These are phyloP conservation scores for Microbotryum intermedium DNA, from an alignment of 1,284 basidiomycete species.

Conservation along the genomic window DNA sequence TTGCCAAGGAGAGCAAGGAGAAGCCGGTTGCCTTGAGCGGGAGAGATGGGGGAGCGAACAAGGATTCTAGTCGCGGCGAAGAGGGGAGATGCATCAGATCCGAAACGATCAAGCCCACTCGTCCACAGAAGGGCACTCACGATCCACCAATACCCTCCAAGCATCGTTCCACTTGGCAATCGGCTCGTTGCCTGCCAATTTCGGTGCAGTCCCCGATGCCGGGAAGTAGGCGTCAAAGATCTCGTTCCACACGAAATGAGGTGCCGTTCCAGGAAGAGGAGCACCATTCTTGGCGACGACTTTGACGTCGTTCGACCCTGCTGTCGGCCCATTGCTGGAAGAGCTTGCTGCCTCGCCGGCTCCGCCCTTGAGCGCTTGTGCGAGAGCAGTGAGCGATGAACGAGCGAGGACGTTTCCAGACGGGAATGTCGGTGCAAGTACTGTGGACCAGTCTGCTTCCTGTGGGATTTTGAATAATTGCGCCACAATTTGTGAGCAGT, in stretches of 20 bases:
- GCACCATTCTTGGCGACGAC: conserved; percentile 24
- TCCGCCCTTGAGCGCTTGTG: conserved; percentile 58
- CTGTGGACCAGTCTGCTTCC: conserved; percentile 57
- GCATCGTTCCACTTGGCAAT: conserved; percentile 78
- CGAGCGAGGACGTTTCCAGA: conserved; percentile 51
- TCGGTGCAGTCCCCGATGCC: conserved; percentile 24
- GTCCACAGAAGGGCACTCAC: conserved; percentile 44
- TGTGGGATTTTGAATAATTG: conserved; percentile 10
- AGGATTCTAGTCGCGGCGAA: conserved; percentile 52
- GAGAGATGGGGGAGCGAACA: conserved; percentile 75
- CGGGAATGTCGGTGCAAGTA: conserved; percentile 66
- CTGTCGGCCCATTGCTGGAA: conserved; percentile 28
- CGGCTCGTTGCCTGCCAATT: conserved; percentile 31
- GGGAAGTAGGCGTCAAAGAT: conserved; percentile 69
- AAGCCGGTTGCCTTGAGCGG: conserved; percentile 96
- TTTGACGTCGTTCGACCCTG: conserved; percentile 28
- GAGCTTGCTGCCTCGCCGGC: conserved; percentile 29
- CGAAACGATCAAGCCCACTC: too few species aligned
- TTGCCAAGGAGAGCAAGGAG: conserved; percentile 73
- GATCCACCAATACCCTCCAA: conserved; percentile 81
- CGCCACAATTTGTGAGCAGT: neutral
- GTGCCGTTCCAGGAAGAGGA: conserved; percentile 65
- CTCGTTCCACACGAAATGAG: conserved; percentile 85
- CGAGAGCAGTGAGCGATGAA: conserved; percentile 47
- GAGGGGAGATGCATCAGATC: neutral